phyloP scores from a whole-genome alignment of 1,284 basidiomycete species.

The Mycena sp. region DNA sequence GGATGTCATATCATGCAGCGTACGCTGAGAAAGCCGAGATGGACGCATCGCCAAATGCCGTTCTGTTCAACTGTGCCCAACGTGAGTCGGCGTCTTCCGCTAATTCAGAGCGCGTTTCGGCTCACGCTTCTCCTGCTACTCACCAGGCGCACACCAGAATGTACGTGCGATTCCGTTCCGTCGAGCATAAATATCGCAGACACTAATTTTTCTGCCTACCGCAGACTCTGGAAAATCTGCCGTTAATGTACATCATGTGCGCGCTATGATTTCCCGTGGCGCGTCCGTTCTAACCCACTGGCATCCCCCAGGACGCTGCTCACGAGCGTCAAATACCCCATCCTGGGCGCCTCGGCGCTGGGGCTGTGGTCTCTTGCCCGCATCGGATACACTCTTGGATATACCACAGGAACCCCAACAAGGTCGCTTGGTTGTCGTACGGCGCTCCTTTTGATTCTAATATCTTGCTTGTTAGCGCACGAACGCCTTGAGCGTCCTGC shows the following conservation, averaged over 20 bases:
- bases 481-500: conserved; percentile 17
- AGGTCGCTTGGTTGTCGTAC: conserved; percentile 34
- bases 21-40: conserved; percentile 22
- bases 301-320: conserved; percentile 44
- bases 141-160: conserved; percentile 26
- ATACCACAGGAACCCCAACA: conserved; percentile 57
- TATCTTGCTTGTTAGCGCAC: conserved; percentile 9
- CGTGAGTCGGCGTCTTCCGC: not conserved
- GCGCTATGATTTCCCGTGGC: not conserved
- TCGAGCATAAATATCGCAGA: not conserved
- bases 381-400: conserved; percentile 70
- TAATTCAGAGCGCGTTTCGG: not conserved
- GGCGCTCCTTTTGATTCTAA: not conserved
- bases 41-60: conserved; percentile 9
- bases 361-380: conserved; percentile 56
- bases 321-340: conserved; percentile 52
- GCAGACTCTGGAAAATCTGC: conserved; percentile 50
- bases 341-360: conserved; percentile 48
- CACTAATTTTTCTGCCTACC: not conserved
- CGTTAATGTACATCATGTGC: conserved; percentile 38
- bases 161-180: not conserved
- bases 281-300: not conserved
- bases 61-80: conserved; percentile 19
- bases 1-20: not conserved
- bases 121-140: not conserved